Evolutionary conservation across 1,284 basidiomycete species (phyloP).

Genomic region (Malassezia dermatis): DNA sequence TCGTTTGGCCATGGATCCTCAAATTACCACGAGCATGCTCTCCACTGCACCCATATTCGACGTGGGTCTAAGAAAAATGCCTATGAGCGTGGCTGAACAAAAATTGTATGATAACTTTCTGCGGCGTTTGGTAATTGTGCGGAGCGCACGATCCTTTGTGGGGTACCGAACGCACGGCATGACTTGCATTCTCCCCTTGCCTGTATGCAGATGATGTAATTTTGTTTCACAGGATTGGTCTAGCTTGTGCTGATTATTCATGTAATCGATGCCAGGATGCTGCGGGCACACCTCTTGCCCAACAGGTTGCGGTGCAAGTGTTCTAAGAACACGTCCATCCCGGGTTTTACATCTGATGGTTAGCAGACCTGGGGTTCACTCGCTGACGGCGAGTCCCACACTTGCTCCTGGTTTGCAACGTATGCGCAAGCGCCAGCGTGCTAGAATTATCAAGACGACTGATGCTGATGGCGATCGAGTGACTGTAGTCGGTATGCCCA

Average conservation of each 20-base stretch:
- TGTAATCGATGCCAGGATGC: not conserved
- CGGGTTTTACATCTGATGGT: not conserved
- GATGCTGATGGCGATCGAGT: slow-evolving; percentile 15
- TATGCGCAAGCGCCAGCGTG: not conserved
- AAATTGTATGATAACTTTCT: not conserved
- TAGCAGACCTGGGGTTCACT: not conserved
- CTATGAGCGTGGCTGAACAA: slow-evolving; percentile 10
- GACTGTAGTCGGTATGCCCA: not conserved
- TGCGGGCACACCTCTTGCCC: not conserved
- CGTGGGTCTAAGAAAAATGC: slow-evolving; percentile 2
- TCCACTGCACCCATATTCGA: not conserved
- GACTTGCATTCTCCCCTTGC: not conserved
- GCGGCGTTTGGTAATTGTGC: not conserved
- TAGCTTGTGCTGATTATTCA: not conserved
- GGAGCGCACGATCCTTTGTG: not conserved
- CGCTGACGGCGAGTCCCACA: not conserved
- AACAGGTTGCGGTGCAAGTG: not conserved
- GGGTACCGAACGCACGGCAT: not conserved
- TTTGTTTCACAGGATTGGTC: not conserved
- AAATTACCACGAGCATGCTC: not conserved
- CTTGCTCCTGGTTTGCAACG: not conserved
- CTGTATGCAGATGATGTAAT: not conserved
- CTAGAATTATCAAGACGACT: slow-evolving; percentile 1
- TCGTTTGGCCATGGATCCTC: slow-evolving; percentile 1
- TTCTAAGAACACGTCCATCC: not conserved